phyloP scores from a whole-genome alignment of 2,329 filamentous ascomycete genomes.

The Curvularia eragrostidis region DNA sequence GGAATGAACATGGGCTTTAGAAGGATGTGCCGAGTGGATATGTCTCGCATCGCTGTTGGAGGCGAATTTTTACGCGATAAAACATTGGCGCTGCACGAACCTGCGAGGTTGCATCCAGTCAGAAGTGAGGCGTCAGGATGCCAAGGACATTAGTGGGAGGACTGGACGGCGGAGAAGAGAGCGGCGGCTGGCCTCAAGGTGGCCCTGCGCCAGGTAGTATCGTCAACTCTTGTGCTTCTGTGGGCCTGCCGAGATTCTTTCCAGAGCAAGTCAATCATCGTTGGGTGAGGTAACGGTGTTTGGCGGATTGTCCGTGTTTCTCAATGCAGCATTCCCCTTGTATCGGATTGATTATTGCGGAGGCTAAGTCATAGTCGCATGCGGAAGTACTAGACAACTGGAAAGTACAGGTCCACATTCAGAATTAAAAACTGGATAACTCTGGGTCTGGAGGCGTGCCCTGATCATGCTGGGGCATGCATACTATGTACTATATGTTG shows the following conservation, averaged over 20 bases:
- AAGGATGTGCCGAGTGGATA: not conserved
- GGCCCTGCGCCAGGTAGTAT: slow-evolving; percentile 1
- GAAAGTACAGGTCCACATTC: not conserved
- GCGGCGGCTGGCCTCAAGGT: not conserved
- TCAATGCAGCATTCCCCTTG: not conserved
- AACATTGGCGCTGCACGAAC: slow-evolving; percentile 7
- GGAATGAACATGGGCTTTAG: not conserved
- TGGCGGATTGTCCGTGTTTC: not conserved
- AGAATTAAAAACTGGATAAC: not conserved
- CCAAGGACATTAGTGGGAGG: not conserved
- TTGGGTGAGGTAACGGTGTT: not conserved
- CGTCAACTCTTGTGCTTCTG: not conserved
- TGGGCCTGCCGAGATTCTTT: slow-evolving; percentile 1
- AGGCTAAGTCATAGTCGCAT: slow-evolving; percentile 1
- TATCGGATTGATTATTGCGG: not conserved
- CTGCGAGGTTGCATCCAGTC: slow-evolving; percentile 5
- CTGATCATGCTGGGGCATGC: slow-evolving; percentile 1
- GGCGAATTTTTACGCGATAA: slow-evolving; percentile 12
- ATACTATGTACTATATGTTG: not conserved
- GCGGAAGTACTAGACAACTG: not conserved
- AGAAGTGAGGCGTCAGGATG: slow-evolving; percentile 15
- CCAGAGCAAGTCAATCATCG: not conserved
- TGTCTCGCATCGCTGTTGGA: slow-evolving; percentile 8
- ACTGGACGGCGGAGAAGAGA: not conserved
- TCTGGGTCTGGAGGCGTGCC: slow-evolving; percentile 2